Evolutionary conservation across 129 eudicot genomes (phyloP).

Genomic region (Centella asiatica): DNA sequence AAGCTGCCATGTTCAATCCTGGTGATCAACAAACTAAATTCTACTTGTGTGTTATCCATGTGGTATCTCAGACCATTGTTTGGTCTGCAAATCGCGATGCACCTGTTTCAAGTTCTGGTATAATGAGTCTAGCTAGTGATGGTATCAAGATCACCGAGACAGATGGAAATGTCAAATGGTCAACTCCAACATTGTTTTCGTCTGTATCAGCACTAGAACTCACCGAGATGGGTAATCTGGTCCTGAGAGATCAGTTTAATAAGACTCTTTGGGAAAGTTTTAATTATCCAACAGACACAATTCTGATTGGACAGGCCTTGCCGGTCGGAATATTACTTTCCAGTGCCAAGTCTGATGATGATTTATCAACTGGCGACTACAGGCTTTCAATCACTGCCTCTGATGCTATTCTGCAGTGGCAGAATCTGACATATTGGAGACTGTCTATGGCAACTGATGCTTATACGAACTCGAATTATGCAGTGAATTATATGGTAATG

Average conservation of each 20-base stretch:
- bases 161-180: constrained; percentile 47
- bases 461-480: constrained; percentile 31
- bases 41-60: constrained; percentile 56
- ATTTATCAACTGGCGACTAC: constrained; percentile 38
- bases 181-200: constrained; percentile 36
- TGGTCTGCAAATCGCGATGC: constrained; percentile 72
- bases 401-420: constrained; percentile 53
- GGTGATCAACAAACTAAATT: constrained; percentile 29
- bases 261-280: constrained; percentile 62
- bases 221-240: constrained; percentile 52
- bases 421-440: constrained; percentile 36
- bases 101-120: constrained; percentile 46
- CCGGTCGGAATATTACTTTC: constrained; percentile 24
- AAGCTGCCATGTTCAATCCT: constrained; percentile 48
- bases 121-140: constrained; percentile 26
- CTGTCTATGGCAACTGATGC: constrained; percentile 51
- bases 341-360: constrained; percentile 21
- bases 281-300: constrained; percentile 53
- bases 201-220: constrained; percentile 31
- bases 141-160: constrained; percentile 32
- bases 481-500: constrained; percentile 37
- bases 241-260: constrained; percentile 37
- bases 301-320: constrained; percentile 55
- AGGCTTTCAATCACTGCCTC: constrained; percentile 27
- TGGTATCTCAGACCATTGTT: constrained; percentile 33